Evolutionary conservation across 805 yeast genomes (phyloP).

Genomic region (Ogataea dorogensis): DNA sequence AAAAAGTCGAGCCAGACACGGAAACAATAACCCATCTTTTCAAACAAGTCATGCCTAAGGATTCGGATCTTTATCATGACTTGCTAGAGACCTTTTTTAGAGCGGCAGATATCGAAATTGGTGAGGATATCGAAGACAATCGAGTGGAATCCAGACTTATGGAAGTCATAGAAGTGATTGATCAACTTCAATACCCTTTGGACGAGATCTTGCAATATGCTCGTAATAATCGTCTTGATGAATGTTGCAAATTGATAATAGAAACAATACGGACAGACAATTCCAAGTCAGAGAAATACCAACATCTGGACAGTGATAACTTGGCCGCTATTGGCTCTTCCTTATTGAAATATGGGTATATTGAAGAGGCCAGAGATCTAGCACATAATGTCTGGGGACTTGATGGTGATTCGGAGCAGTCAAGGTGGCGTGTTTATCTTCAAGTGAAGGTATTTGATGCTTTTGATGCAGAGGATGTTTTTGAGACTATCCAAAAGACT

Average conservation of each 20-base stretch:
- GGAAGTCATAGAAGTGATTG: slow-evolving; percentile 14
- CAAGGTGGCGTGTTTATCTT: slow-evolving; percentile 29
- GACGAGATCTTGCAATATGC: slow-evolving; percentile 31
- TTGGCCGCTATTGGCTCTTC: slow-evolving; percentile 27
- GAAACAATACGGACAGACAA: no score
- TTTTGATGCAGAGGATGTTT: slow-evolving; percentile 6
- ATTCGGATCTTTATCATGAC: slow-evolving; percentile 13
- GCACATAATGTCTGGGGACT: slow-evolving; percentile 14
- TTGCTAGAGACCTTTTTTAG: slow-evolving; percentile 24
- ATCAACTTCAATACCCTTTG: no score
- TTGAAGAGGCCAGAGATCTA: slow-evolving; percentile 19
- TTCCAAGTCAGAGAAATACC: no score
- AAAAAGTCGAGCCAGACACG: slow-evolving; percentile 30
- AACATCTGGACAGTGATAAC: slow-evolving; percentile 27
- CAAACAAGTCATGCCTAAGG: slow-evolving; percentile 16
- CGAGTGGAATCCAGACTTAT: slow-evolving; percentile 23
- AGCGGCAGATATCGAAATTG: slow-evolving; percentile 32
- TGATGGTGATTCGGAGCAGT: slow-evolving; percentile 16
- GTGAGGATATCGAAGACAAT: slow-evolving; percentile 28
- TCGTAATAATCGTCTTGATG: slow-evolving; percentile 28
- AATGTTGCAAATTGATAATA: slow-evolving; percentile 23
- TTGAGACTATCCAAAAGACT: slow-evolving; percentile 18
- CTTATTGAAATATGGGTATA: slow-evolving; percentile 23
- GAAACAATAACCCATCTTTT: slow-evolving; percentile 24
- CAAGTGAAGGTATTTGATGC: slow-evolving; percentile 23